Evolutionary conservation across 768 basidiomycete species (phyloP).

Genomic region (Mycena rebaudengoi): DNA sequence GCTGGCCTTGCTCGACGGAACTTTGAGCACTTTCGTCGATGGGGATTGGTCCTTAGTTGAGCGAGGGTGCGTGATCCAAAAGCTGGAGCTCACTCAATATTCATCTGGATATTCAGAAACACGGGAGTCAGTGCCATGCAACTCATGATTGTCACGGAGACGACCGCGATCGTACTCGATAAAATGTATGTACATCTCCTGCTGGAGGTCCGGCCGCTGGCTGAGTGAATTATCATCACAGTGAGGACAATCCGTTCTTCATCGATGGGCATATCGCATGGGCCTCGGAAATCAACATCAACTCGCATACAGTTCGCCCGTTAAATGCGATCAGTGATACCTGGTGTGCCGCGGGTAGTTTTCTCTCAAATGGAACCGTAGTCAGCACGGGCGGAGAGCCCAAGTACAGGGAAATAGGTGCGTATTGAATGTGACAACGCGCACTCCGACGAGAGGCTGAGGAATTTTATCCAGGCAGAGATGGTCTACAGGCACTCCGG

Average conservation of each 20-base stretch:
- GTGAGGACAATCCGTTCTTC: conserved; percentile 46
- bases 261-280: too few species aligned
- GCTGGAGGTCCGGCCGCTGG: background rate
- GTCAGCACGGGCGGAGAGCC: conserved; percentile 29
- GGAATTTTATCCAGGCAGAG: background rate
- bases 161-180: conserved; percentile 20
- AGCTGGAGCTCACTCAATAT: too few species aligned
- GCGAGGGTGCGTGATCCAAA: background rate
- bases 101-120: too few species aligned
- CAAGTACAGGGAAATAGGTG: conserved; percentile 1
- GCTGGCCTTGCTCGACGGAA: too few species aligned
- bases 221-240: too few species aligned
- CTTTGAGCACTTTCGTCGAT: too few species aligned
- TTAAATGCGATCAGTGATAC: too few species aligned
- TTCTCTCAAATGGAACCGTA: conserved; percentile 51
- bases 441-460: background rate
- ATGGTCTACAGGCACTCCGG: too few species aligned
- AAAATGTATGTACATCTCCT: conserved; percentile 19
- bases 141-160: conserved; percentile 16
- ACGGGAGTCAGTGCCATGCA: too few species aligned
- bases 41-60: background rate
- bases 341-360: conserved; percentile 44
- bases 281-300: too few species aligned
- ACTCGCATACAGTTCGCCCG: too few species aligned
- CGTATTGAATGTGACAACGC: background rate